These are phyloP conservation scores for Yarrowia bubula DNA, from an alignment of 805 yeast species.

Conservation along the genomic window DNA sequence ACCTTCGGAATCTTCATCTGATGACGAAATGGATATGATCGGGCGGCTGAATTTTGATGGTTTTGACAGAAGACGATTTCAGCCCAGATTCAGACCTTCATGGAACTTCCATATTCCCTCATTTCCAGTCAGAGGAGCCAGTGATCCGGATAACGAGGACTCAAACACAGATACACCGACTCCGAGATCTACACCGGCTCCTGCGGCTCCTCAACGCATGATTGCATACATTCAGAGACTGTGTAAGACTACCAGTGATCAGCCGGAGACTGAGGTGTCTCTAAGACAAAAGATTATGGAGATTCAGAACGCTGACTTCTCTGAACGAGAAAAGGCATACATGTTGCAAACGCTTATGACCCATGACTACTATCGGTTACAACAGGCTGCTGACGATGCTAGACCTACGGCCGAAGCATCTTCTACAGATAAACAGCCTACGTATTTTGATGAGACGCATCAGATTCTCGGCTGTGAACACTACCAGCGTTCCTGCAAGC, in stretches of 20 bases:
- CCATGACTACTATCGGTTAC: conserved; percentile 35
- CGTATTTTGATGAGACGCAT: conserved; percentile 44
- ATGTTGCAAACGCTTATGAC: conserved; percentile 42
- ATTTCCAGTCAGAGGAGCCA: background rate
- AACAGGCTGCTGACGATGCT: conserved; percentile 5
- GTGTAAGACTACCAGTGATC: background rate
- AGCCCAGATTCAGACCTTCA: conserved; percentile 30
- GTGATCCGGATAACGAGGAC: conserved; percentile 7
- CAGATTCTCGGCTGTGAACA: conserved; percentile 72
- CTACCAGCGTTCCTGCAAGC: conserved; percentile 77
- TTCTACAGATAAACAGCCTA: conserved; percentile 46
- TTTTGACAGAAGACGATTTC: conserved; percentile 14
- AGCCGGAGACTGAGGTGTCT: conserved; percentile 28
- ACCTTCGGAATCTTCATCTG: conserved; percentile 33
- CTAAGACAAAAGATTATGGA: conserved; percentile 38
- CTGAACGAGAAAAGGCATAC: conserved; percentile 40
- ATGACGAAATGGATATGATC: conserved; percentile 37
- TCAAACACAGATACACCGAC: conserved; percentile 3
- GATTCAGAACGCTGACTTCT: conserved; percentile 35
- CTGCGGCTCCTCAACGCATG: conserved; percentile 11
- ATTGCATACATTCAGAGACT: conserved; percentile 7
- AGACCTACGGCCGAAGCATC: background rate
- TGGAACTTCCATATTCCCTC: conserved; percentile 27
- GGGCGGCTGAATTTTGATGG: conserved; percentile 30
- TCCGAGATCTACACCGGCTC: background rate